Base-by-base conservation (phyloP, 23 red algal species). In the Gracilaria domingensis region DNA sequence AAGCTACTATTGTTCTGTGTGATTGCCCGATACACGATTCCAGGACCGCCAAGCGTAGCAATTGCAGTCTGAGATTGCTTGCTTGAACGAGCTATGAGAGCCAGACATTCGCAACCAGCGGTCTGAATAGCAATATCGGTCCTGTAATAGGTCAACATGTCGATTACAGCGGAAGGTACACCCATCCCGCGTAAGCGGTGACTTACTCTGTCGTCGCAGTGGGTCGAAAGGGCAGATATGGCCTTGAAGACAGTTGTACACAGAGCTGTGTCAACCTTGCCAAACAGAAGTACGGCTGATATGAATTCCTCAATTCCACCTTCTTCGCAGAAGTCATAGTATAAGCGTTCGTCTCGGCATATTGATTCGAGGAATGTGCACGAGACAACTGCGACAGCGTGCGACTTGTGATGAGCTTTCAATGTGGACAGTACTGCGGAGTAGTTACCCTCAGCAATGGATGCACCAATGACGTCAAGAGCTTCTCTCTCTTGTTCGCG, bases 291-390 rank as follows among this genome's bases (percentile, higher is more conserved):
- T 13, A 38, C 87, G 51, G 53, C 82, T 11, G 87, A 90, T 16
- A 90, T 66, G 29, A 80, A 58, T 57, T 80, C 69, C 62, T 90
- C 87, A 37, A 90, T 65, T 14, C 87, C 87, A 28, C 87, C 87
- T 47, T 90, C 87, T 26, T 90, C 87, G 36, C 87, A 90, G 29
- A 90, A 55, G 37, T 90, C 87, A 70, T 81, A 90, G 72, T 90
- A 90, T 12, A 66, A 18, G 5, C 36, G 34, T 13, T 79, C 75
- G 8, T 80, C 64, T 47, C 57, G 71, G 51, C 87, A 90, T 8
- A 66, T n/a, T 4, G 36, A 39, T 55, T 80, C 51, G 32, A 90
- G 45, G 76, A 76, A 66, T 21, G 59, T 30, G 24, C 48, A 57
- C 14, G 56, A 72, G 18, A 34, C 74, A 24, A 49, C 59, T 0